Base-by-base conservation (phyloP, 345 rosid genomes). In the Tarenaya hassleriana region DNA sequence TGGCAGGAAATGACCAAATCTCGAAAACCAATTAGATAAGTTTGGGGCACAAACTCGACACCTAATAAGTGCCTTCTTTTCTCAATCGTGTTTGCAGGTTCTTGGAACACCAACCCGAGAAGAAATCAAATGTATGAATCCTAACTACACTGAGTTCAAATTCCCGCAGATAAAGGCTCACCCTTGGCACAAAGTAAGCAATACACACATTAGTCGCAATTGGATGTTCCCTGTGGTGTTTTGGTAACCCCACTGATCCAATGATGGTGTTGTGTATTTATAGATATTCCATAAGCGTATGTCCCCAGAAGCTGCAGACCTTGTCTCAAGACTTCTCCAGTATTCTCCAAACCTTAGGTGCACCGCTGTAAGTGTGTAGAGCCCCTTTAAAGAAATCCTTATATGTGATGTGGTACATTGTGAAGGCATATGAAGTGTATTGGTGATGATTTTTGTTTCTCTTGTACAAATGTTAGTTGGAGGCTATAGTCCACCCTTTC, bases 121-220 rank as follows among this genome's bases (percentile, higher is more conserved):
- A 71, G 87, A 81, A 64, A 81, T 81, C 34, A 77, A 77, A 56
- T 81, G 87, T 52, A 81, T 81, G 87, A 81, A 81, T 56, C 87
- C 87, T 16, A 81, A 75, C 68, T 81, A 81, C 64, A 81, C 83
- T 1, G 87, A 81, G 62, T 77, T 74, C 77, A 80, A 77, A 61
- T 91, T 91, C 55, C 95, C 98, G 19, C 98, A 91, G 61, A 91
- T 87, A 69, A 91, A 91, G 68, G 91, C 98, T 44, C 98, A 91
- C 66, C 96, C 98, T 55, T 91, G 98, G 98, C 96, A 92, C 74
- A 92, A 92, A 77, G 98, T 84, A 80, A 70, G 67, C 46, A 14
- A 40, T 27, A 42, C 16, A 51, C 6, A 49, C 10, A 50, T 47
- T 5, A 13, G 39, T 5, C 45, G 13, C 17, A 20, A 11, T 46